Evolutionary conservation across 345 rosid genomes (phyloP), one percentile per base, ranked within the genome.

Genomic region (Gossypium rotundifolium): DNA sequence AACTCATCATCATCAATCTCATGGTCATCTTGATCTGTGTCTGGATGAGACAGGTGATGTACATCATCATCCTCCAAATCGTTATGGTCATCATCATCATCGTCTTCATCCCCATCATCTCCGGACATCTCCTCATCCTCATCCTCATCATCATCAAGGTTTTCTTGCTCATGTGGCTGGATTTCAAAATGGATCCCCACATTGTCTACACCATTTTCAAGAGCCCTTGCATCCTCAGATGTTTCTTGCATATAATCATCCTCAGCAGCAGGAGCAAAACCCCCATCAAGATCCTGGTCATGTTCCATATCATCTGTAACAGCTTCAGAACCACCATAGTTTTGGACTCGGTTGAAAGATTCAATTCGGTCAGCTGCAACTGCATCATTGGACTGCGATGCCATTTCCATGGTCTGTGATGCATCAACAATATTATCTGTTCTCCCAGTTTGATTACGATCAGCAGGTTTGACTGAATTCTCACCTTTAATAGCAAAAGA

Each of bases 241-340:
- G 86, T 87, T 77, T 89, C 98, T 81, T 88, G 98, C 98, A 91
- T 92, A 77, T 83, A 91, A 68, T 94, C 97, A 75, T 89, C 97
- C 84, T 88, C 97, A 27, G 87, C 77, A 74, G 81, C 82, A 63
- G 88, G 87, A 65, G 83, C 84, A 85, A 90, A 92, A 74, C 92
- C 89, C 62, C 77, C 92, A 86, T 88, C 91, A 71, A 91, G 84
- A 81, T 94, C 98, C 83, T 91, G 97, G 70, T 89, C 98, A 72
- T 92, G 97, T 72, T 94, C 98, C 98, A 92, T 88, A 80, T 94
- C 95, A 80, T 92, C 97, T 33, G 90, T 88, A 79, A 89, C 89
- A 81, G 93, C 91, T 83, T 90, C 97, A 71, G 97, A 85, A 61
- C 86, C 93, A 77, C 87, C 91, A 81, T 81, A 90, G 60, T 81